These are phyloP conservation scores for Tritrichomonas foetus DNA, from an alignment of 208 protist genomes.

Conservation along the genomic window DNA sequence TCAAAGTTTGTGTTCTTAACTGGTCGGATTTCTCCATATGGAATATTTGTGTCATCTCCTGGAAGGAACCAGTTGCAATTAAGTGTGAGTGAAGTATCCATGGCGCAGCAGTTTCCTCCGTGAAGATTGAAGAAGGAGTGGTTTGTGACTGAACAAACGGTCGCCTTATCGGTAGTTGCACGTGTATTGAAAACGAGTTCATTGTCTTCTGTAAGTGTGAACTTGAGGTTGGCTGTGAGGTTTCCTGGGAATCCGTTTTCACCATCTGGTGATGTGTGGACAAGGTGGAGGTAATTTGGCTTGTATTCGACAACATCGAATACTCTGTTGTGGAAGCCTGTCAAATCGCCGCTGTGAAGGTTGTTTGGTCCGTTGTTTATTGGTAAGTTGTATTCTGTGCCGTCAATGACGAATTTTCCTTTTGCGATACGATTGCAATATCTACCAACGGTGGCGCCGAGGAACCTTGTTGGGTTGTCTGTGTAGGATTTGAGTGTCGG, in stretches of 20 bases:
- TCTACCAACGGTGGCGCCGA: neutral
- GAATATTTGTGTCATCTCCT: neutral
- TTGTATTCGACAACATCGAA: neutral
- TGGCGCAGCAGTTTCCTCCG: no score
- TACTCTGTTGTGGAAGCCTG: conserved; percentile 29
- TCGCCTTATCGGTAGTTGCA: neutral
- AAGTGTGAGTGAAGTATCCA: neutral
- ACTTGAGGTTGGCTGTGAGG: neutral
- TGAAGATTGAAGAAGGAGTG: conserved; percentile 32
- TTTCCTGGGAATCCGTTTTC: neutral
- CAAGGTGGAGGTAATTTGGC: neutral
- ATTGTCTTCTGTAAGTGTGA: neutral
- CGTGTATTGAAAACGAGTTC: neutral
- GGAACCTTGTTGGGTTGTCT: neutral
- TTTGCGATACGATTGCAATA: neutral
- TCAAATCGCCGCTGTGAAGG: neutral
- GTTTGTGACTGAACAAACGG: neutral
- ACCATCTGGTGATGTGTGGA: neutral
- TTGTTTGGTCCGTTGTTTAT: conserved; percentile 22
- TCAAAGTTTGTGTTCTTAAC: neutral
- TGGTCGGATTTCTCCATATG: neutral
- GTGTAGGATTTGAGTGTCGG: neutral
- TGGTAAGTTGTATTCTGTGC: neutral
- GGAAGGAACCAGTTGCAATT: neutral
- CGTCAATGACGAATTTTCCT: neutral